Evolutionary conservation across 495 filamentous ascomycete genomes (phyloP).

Genomic region (Hypoxylon lienhwacheense): DNA sequence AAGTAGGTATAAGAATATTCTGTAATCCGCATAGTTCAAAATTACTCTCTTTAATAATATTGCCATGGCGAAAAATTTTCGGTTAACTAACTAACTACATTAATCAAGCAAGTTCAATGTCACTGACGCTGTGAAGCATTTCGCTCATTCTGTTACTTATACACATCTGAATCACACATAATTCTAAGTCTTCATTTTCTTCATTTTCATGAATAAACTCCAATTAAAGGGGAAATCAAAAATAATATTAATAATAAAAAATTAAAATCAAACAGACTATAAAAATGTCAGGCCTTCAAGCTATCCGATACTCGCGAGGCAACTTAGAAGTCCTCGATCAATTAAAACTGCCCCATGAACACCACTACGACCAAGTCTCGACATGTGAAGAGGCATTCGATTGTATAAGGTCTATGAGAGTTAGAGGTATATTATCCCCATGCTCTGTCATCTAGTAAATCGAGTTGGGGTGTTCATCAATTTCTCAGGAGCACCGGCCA

Average conservation of each 20-base stretch:
- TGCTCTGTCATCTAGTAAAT: not conserved
- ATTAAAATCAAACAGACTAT: not conserved
- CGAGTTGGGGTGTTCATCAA: not conserved
- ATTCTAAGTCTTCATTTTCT: no score
- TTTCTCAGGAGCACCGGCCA: conserved; percentile 75
- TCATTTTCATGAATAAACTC: not conserved
- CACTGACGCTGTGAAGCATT: no score
- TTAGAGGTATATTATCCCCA: conserved; percentile 56
- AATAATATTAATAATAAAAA: not conserved
- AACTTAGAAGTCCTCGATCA: conserved; percentile 87
- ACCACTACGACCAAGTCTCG: conserved; percentile 72
- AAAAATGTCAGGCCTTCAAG: conserved; percentile 64
- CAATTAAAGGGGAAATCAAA: not conserved
- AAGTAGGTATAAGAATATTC: no score
- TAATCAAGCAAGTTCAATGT: not conserved
- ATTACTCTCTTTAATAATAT: no score
- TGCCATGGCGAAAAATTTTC: no score
- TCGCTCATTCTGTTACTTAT: no score
- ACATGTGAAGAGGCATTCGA: conserved; percentile 84
- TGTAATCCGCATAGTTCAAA: no score
- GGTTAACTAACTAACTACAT: no score
- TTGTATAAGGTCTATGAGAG: conserved; percentile 91
- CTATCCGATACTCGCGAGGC: conserved; percentile 81
- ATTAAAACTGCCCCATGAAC: conserved; percentile 81
- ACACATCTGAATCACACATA: no score